These are phyloP conservation scores for Tulasnella sp. DNA, from an alignment of 768 basidiomycete species.

Conservation along the genomic window DNA sequence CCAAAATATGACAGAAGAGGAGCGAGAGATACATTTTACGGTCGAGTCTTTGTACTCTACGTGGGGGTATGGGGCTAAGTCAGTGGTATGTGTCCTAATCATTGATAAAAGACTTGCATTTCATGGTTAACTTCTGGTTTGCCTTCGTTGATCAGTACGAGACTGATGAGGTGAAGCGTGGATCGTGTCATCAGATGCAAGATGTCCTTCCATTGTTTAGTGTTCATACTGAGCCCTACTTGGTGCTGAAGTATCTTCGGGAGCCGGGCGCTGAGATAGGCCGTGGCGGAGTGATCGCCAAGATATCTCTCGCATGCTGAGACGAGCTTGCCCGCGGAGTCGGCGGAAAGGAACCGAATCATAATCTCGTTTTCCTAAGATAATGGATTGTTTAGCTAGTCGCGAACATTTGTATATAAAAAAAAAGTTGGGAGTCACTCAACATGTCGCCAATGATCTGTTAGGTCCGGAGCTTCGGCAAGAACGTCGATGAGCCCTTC, in stretches of 20 bases:
- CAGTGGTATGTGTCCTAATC: neutral
- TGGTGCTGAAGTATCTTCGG: neutral
- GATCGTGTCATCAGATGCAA: neutral
- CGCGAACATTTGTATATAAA: neutral
- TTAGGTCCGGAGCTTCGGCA: neutral
- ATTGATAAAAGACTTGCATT: neutral
- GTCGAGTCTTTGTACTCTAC: neutral
- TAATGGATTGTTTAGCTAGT: neutral
- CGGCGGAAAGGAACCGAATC: neutral
- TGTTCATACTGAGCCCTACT: neutral
- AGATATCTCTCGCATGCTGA: neutral
- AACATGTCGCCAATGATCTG: neutral
- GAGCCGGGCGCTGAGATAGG: neutral
- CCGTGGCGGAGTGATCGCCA: neutral
- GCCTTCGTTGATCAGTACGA: neutral
- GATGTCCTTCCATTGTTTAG: neutral
- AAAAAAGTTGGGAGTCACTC: neutral
- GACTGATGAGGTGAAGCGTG: neutral
- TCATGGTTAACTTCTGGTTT: neutral
- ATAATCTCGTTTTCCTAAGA: neutral
- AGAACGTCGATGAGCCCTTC: neutral
- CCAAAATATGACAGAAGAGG: neutral
- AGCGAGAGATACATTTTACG: neutral
- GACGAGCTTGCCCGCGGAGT: neutral
- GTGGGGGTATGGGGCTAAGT: neutral